Percentiles rank a stretch among this genome's conserved stretches.
Conservation (phyloP, 208 protist genomes). For the Angomonas ambiguus region DNA sequence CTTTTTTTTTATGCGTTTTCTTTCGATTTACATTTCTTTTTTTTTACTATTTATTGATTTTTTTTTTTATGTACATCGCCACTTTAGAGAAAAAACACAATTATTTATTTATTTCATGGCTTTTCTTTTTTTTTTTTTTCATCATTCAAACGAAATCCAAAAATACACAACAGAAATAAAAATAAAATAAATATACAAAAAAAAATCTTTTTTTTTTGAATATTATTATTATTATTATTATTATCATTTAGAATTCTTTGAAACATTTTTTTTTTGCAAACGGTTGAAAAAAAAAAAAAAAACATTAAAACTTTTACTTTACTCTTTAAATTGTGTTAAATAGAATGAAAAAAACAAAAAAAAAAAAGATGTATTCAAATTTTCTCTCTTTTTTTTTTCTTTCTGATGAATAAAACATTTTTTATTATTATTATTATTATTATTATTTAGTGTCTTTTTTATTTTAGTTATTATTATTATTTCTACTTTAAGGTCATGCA, state of each 20-base stretch:
- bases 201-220: not conserved
- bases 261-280: too few relatives aligned
- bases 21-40: conserved; percentile 7
- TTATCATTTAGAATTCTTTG: not conserved
- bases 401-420: too few relatives aligned
- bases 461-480: too few relatives aligned
- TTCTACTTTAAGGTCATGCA: too few relatives aligned
- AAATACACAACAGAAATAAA: not conserved
- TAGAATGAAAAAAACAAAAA: conserved; percentile 4
- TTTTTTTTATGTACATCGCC: not conserved
- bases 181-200: not conserved
- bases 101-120: not conserved
- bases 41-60: conserved; percentile 2
- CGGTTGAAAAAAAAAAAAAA: conserved; percentile 2
- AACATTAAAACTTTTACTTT: not conserved
- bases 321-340: not conserved
- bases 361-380: conserved; percentile 1
- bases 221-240: conserved; percentile 8
- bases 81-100: too few relatives aligned
- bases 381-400: conserved; percentile 12
- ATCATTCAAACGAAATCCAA: too few relatives aligned
- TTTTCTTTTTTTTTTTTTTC: too few relatives aligned
- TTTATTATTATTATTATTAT: too few relatives aligned
- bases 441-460: too few relatives aligned
- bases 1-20: not conserved